phyloP scores from a whole-genome alignment of 1,284 basidiomycete species.

The Apiotrichum siamense region DNA sequence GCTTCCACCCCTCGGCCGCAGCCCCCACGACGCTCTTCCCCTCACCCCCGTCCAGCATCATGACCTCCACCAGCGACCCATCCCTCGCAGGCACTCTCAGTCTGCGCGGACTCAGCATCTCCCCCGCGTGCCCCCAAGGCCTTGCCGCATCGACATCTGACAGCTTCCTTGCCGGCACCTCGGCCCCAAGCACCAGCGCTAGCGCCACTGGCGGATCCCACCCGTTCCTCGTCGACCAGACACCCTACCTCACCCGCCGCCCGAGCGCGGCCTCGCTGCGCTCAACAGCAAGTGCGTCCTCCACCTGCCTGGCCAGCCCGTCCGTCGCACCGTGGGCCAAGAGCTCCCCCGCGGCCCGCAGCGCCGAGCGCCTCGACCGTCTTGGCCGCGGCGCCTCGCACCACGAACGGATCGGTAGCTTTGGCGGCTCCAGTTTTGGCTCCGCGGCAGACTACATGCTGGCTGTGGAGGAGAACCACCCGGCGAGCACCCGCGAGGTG shows the following conservation, averaged over 20 bases:
- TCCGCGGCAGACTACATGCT: background rate
- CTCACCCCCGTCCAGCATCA: background rate
- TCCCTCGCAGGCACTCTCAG: background rate
- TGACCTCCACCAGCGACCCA: background rate
- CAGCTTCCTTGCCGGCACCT: background rate
- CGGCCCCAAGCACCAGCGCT: background rate
- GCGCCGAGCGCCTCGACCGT: background rate
- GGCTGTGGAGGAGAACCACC: background rate
- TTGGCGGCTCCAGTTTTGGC: background rate
- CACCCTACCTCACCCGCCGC: conserved; percentile 16
- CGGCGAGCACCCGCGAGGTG: background rate
- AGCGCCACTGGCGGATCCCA: conserved; percentile 6
- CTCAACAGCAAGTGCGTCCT: background rate
- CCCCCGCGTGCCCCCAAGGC: no score
- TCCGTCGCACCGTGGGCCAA: background rate
- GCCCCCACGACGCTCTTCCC: background rate
- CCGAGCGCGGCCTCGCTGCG: background rate
- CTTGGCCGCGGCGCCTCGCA: no score
- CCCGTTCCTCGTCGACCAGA: conserved; percentile 26
- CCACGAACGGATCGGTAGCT: background rate
- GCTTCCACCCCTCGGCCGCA: no score
- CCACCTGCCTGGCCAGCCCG: background rate
- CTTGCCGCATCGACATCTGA: no score
- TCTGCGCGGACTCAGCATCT: background rate
- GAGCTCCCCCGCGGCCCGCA: background rate